Base-by-base conservation (phyloP, 2,329 filamentous ascomycete species). In the Penicillium sp. region DNA sequence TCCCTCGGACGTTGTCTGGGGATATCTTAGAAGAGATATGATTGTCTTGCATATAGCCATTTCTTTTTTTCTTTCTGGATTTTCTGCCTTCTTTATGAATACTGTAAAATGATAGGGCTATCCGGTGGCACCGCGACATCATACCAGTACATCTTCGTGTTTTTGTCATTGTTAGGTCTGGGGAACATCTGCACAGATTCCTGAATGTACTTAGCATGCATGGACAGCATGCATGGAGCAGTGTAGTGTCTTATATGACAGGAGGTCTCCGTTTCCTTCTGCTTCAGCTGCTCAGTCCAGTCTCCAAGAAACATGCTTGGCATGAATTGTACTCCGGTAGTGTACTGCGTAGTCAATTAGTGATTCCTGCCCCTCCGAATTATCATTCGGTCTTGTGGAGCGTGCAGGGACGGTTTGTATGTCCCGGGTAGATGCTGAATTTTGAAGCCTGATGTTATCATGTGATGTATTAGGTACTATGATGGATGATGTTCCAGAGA, bases 1-100 rank as follows among this genome's bases (percentile, higher is more conserved):
- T 44, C 16, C 9, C 14, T 28, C 22, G 30, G 14, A 10, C 28
- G 9, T 13, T 22, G 14, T 38, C 37, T 25, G 41, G 33, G 41
- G 11, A 16, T 43, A 34, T 30, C 42, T 33, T 41, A 44, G 41
- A 38, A 38, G 35, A 30, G 42, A 44, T 16, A n/a, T 25, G 34
- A 39, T 29, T 11, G 10, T 29, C 22, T 45, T 45, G 42, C 34
- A 45, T 39, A 38, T 45, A 39, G 16, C 27, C 34, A 29, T 30
- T 37, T 13, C 38, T 10, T 2, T 44, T 44, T 22, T 10, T 2
- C 38, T 44, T 22, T 38, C 16, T 12, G 18, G 14, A 10, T 9
- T 13, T 25, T 6, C 12, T 12, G 10, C n/a, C 12, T 19, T 18
- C 2, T 8, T 13, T 9, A 12, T 6, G 38, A 16, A 6, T 22